These are phyloP conservation scores for Oehlia diaphana DNA, from an alignment of 192 early-diverging fungal species.

Conservation along the genomic window DNA sequence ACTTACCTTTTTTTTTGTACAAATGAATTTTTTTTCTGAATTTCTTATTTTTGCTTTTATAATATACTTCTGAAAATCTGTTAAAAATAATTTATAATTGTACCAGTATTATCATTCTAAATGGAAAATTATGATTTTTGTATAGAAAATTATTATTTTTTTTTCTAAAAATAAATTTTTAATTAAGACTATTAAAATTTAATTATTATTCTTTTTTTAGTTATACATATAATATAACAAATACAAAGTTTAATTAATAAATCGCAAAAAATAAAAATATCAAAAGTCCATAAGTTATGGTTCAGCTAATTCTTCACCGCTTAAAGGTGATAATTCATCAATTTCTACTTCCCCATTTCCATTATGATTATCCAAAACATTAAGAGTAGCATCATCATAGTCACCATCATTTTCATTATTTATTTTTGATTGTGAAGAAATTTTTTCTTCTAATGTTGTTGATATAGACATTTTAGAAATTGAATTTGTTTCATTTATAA, in stretches of 20 bases:
- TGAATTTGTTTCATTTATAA: neutral
- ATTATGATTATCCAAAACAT: too few relatives aligned
- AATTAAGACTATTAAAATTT: too few relatives aligned
- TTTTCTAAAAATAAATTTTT: neutral
- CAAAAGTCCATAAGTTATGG: neutral
- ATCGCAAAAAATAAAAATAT: too few relatives aligned
- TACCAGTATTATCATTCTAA: neutral
- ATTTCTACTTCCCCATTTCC: neutral
- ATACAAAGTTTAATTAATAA: too few relatives aligned
- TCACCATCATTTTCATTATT: neutral
- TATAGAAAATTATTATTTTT: too few relatives aligned
- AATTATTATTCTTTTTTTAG: too few relatives aligned
- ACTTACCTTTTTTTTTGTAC: neutral
- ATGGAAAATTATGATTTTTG: neutral
- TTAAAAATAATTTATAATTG: neutral
- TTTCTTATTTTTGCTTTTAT: neutral
- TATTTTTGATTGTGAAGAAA: neutral
- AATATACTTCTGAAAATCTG: neutral
- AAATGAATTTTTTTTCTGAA: neutral
- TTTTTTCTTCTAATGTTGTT: neutral
- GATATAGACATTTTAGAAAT: neutral
- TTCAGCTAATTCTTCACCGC: neutral
- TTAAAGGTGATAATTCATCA: neutral
- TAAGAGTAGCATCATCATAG: too few relatives aligned
- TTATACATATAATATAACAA: too few relatives aligned